Evolutionary conservation across 345 rosid species (phyloP).

Genomic region (Sisymbrium altissimum): DNA sequence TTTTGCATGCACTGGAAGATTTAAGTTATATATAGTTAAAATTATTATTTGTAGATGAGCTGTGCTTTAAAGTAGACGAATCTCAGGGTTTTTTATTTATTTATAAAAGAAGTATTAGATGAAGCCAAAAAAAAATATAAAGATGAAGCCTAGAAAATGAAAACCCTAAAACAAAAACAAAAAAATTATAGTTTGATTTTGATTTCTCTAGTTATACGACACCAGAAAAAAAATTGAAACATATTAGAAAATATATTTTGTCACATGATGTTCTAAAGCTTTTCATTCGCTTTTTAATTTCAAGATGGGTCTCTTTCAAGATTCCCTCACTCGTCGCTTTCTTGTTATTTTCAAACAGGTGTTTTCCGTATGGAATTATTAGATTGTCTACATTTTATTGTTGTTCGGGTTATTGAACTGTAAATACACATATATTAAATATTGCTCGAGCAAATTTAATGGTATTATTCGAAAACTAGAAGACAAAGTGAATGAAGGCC

Average conservation of each 20-base stretch:
- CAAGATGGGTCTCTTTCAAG: neutral
- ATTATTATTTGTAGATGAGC: neutral
- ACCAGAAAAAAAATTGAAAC: neutral
- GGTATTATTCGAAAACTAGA: no score
- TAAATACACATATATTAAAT: neutral
- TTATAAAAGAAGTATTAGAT: no score
- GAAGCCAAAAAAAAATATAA: no score
- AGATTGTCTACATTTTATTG: neutral
- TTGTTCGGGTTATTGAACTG: neutral
- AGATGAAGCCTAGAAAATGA: no score
- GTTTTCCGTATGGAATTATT: neutral
- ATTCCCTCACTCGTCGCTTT: neutral
- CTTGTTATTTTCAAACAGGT: neutral
- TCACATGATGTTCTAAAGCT: neutral
- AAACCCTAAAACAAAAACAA: no score
- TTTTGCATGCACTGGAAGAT: neutral
- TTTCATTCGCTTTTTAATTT: slow-evolving; percentile 7
- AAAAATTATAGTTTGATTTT: neutral
- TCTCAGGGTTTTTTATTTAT: no score
- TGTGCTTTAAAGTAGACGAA: neutral
- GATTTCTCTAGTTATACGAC: neutral
- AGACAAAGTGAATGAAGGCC: no score
- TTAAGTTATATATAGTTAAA: neutral
- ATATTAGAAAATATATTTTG: neutral
- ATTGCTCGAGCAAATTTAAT: no score